Evolutionary conservation across 2,329 filamentous ascomycete species (phyloP), one percentile per base, ranked within the genome.

Genomic region (Sporothrix globosa): DNA sequence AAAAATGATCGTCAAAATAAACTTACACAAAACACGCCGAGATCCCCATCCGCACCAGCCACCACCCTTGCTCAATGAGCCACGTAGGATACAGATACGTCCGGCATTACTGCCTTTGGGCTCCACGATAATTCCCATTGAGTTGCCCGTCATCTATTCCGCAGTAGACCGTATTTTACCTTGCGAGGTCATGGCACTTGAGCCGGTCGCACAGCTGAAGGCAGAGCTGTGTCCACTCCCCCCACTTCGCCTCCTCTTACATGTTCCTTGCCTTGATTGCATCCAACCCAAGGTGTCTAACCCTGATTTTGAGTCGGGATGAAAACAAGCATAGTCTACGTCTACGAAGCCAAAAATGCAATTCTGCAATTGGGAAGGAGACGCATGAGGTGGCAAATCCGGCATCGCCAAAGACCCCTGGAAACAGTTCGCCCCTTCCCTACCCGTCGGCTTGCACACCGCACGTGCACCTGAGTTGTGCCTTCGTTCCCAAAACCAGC

Each of bases 191-290:
- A 61, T 46, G 58, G 39, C 58, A 63, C 11, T 41, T 21, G 34
- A 60, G 39, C 56, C 34, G 58, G 58, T 63, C 58, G 58, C 58
- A 63, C 58, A 27, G n/a, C 39, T 63, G 2, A n/a, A 63, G 21
- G n/a, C 14, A 46, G 39, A 46, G 58, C 56, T 61, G 34, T 61
- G 56, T 61, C 56, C 34, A 61, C 56, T 4, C n/a, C 34, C 58
- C 58, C 58, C 58, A 63, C 58, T 63, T 63, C 58, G 58, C 58
- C 58, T 63, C 39, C 58, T 63, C 39, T 63, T 63, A 63, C 39
- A 65, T 50, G 27, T 24, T 17, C 61, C 61, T 50, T 65, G 61
- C 61, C 61, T 65, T 65, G 61, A 50, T 65, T 48, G 44, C 61
- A 44, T 61, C 21, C 44, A 48, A 48, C 44, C 61, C 44, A 65